A percentile compares a stretch with the other conserved stretches of the same genome.
Conservation (phyloP, 2,329 filamentous ascomycete species). For the Tolypocladium album region DNA sequence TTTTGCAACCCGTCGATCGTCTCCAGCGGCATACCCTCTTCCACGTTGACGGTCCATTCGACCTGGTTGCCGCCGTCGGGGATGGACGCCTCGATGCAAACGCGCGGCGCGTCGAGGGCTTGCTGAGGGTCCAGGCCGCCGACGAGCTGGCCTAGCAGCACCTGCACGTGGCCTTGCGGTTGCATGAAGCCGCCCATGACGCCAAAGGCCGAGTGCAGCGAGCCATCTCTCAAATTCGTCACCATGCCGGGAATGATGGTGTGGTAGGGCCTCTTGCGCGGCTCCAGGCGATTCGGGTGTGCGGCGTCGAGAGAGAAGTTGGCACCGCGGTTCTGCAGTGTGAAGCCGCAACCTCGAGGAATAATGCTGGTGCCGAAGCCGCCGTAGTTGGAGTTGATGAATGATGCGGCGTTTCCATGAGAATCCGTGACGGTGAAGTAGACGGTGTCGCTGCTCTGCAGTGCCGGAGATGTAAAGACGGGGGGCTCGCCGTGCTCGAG, state of each 20-base stretch:
- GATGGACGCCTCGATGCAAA: slow-evolving; percentile 73
- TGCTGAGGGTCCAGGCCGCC: slow-evolving; percentile 77
- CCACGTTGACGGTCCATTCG: slow-evolving; percentile 61
- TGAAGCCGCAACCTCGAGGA: slow-evolving; percentile 79
- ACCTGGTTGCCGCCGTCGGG: slow-evolving; percentile 46
- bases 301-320: slow-evolving; percentile 64
- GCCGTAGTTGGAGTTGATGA: slow-evolving; percentile 92
- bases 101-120: slow-evolving; percentile 80
- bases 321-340: slow-evolving; percentile 83
- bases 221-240: slow-evolving; percentile 64
- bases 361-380: slow-evolving; percentile 85
- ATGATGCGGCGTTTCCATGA: slow-evolving; percentile 81
- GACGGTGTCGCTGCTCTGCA: slow-evolving; percentile 82
- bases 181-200: slow-evolving; percentile 99
- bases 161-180: slow-evolving; percentile 91
- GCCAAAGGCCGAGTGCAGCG: slow-evolving; percentile 76
- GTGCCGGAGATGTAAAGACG: slow-evolving; percentile 52
- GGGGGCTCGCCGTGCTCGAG: slow-evolving; percentile 51
- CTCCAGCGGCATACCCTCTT: slow-evolving; percentile 67
- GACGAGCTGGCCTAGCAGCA: slow-evolving; percentile 78
- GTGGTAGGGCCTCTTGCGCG: slow-evolving; percentile 85
- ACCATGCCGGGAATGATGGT: slow-evolving; percentile 93
- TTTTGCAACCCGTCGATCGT: slow-evolving; percentile 55
- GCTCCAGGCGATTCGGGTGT: slow-evolving; percentile 73
- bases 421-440: slow-evolving; percentile 82